Evolutionary conservation across 208 protist species (phyloP).

Genomic region (Acanthamoeba triangularis): DNA sequence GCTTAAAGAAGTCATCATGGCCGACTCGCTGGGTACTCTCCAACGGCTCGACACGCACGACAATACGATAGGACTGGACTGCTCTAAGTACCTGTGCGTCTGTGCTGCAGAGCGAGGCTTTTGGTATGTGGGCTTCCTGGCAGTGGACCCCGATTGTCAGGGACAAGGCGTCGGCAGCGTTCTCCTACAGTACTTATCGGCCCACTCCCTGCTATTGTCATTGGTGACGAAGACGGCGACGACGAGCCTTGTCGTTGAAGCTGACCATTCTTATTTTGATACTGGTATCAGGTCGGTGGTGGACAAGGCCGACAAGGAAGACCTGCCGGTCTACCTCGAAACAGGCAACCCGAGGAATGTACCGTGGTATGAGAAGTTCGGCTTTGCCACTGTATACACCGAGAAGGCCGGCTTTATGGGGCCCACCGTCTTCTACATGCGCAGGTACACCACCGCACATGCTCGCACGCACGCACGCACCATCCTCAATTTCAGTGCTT

Average conservation of each 20-base stretch:
- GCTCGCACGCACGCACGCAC: too few relatives aligned
- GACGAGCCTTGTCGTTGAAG: too few relatives aligned
- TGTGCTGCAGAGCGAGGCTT: not conserved
- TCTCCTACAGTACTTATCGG: not conserved
- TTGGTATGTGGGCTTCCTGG: constrained; percentile 47
- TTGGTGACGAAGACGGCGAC: too few relatives aligned
- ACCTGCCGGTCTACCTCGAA: constrained; percentile 46
- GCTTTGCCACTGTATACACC: not conserved
- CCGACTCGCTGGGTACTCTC: not conserved
- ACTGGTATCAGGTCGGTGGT: not conserved
- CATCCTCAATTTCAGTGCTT: not conserved
- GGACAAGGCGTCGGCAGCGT: constrained; percentile 25
- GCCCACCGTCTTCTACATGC: constrained; percentile 2
- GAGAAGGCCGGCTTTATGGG: constrained; percentile 1
- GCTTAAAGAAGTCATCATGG: constrained; percentile 25
- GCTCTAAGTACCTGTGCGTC: not conserved
- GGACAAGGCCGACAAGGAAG: constrained; percentile 33
- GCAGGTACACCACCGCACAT: too few relatives aligned
- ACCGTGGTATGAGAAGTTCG: constrained; percentile 9
- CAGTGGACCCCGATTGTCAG: constrained; percentile 10
- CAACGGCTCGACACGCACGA: too few relatives aligned
- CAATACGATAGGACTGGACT: not conserved
- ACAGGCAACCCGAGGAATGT: constrained; percentile 14
- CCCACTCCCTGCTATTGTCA: not conserved
- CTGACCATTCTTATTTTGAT: too few relatives aligned